Evolutionary conservation across 2,329 filamentous ascomycete species (phyloP).

Genomic region (Fusarium pininemorale): DNA sequence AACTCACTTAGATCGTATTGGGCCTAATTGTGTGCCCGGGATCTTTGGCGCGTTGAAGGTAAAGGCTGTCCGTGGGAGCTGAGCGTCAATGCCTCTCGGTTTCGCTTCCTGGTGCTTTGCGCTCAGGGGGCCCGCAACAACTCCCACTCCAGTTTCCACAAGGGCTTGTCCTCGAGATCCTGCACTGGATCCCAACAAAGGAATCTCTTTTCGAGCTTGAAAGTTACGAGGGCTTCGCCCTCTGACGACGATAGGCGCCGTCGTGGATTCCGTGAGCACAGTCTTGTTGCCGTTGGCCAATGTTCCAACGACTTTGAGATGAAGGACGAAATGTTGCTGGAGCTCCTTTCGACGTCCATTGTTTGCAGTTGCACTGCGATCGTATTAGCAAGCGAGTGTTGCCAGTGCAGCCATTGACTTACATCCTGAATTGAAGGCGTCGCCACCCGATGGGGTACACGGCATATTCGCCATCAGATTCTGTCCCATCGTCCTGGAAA

Average conservation of each 20-base stretch:
- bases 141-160: constrained; percentile 69
- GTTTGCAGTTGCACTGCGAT: constrained; percentile 83
- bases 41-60: constrained; percentile 68
- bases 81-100: constrained; percentile 60
- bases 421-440: constrained; percentile 88
- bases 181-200: constrained; percentile 79
- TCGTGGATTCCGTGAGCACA: constrained; percentile 83
- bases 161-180: constrained; percentile 80
- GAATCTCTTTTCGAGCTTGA: constrained; percentile 91
- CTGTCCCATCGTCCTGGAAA: constrained; percentile 68
- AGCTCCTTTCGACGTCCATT: constrained; percentile 94
- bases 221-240: constrained; percentile 95
- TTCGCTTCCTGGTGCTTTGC: constrained; percentile 66
- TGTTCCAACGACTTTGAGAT: constrained; percentile 85
- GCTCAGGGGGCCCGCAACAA: constrained; percentile 65
- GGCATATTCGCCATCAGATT: constrained; percentile 80
- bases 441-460: constrained; percentile 96
- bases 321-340: constrained; percentile 93
- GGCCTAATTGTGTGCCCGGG: constrained; percentile 60
- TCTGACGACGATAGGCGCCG: constrained; percentile 91
- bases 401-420: constrained; percentile 44
- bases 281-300: constrained; percentile 85
- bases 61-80: constrained; percentile 65
- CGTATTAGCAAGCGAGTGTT: constrained; percentile 10
- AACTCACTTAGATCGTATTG: constrained; percentile 68